phyloP scores from a whole-genome alignment of 805 yeast species.

The Candida dendrica region DNA sequence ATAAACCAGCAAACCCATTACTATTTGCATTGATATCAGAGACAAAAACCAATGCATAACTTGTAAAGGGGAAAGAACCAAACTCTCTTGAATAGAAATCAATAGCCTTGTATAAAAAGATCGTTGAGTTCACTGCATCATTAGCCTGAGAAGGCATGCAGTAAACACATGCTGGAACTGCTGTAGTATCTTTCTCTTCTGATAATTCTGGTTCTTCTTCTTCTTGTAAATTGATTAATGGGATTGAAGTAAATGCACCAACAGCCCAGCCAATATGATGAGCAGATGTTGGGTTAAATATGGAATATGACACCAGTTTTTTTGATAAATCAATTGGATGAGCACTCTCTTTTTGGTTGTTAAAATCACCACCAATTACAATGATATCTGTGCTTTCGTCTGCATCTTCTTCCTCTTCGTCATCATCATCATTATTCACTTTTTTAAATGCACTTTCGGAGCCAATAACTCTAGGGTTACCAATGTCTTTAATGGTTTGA shows the following conservation, averaged over 20 bases:
- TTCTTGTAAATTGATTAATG: conserved; percentile 37
- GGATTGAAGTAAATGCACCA: conserved; percentile 73
- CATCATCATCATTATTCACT: conserved; percentile 7
- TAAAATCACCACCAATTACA: conserved; percentile 67
- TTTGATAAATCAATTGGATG: conserved; percentile 72
- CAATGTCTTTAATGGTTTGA: conserved; percentile 67
- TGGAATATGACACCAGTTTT: conserved; percentile 64
- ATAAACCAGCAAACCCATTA: conserved; percentile 68
- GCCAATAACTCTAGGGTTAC: conserved; percentile 27
- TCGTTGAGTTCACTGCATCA: conserved; percentile 61
- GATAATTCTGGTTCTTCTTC: conserved; percentile 23
- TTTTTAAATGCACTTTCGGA: conserved; percentile 15
- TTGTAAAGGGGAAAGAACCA: conserved; percentile 88
- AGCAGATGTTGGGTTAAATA: conserved; percentile 82
- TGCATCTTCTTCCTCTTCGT: conserved; percentile 16
- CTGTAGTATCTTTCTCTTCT: conserved; percentile 29
- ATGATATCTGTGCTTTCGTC: conserved; percentile 39
- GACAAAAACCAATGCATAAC: conserved; percentile 72
- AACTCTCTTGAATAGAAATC: conserved; percentile 81
- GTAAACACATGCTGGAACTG: conserved; percentile 55
- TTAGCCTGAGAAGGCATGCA: conserved; percentile 52
- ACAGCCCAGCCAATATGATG: conserved; percentile 94
- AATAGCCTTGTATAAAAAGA: conserved; percentile 69
- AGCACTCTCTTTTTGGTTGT: conserved; percentile 59
- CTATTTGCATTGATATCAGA: conserved; percentile 42